A percentile compares a stretch with the other conserved stretches of the same genome.
Evolutionary conservation across 306 rosid species (phyloP).

Genomic region (Quercus agrifolia): DNA sequence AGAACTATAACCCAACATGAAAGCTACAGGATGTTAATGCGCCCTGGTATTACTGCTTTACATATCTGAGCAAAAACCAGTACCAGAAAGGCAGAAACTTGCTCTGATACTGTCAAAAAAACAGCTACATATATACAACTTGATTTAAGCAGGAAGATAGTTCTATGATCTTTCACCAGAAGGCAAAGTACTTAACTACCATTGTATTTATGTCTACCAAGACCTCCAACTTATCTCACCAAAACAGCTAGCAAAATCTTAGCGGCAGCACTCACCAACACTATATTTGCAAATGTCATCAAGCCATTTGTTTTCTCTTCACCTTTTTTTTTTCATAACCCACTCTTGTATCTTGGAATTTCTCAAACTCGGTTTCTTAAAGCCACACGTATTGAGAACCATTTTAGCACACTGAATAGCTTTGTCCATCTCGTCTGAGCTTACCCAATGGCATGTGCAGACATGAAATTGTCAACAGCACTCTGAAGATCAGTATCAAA

Average conservation of each 20-base stretch:
- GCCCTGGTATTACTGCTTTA: background rate
- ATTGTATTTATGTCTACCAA: conserved; percentile 45
- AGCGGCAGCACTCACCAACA: too few species aligned
- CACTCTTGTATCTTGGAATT: conserved; percentile 25
- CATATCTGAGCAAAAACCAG: conserved; percentile 16
- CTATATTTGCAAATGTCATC: conserved; percentile 11
- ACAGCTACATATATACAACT: conserved; percentile 32
- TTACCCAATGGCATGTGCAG: conserved; percentile 30
- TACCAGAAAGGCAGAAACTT: conserved; percentile 32
- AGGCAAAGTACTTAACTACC: conserved; percentile 21
- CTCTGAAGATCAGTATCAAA: conserved; percentile 60
- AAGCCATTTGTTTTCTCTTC: background rate
- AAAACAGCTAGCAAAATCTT: conserved; percentile 11
- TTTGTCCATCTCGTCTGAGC: conserved; percentile 87
- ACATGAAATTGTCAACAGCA: conserved; percentile 51
- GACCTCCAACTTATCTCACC: conserved; percentile 24
- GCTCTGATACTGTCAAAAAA: conserved; percentile 16
- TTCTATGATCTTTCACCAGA: conserved; percentile 5
- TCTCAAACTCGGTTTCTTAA: background rate
- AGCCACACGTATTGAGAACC: conserved; percentile 37
- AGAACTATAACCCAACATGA: conserved; percentile 31
- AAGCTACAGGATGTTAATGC: conserved; percentile 15
- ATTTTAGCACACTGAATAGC: conserved; percentile 68
- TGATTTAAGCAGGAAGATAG: conserved; percentile 4
- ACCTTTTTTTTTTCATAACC: conserved; percentile 5